Evolutionary conservation across 2,329 filamentous ascomycete genomes (phyloP).

Genomic region (Epichloe baconii): DNA sequence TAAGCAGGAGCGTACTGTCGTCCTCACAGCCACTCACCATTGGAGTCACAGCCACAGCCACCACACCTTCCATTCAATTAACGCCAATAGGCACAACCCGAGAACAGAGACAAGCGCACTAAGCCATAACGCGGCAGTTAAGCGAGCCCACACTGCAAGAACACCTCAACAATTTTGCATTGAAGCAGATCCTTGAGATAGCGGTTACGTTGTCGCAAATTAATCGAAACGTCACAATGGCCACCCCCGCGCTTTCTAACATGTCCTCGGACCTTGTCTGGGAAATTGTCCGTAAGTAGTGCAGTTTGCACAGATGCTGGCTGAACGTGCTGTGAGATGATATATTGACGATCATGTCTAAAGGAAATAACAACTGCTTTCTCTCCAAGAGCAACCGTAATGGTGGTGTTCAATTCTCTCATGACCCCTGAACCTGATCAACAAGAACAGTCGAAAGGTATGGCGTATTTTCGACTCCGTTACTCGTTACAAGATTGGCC

Average conservation of each 20-base stretch:
- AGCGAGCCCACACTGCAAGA: conserved; percentile 29
- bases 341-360: background rate
- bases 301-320: background rate
- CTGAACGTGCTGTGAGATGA: background rate
- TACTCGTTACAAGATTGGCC: background rate
- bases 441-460: conserved; percentile 88
- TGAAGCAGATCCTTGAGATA: conserved; percentile 12
- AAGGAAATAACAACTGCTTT: conserved; percentile 79
- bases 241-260: conserved; percentile 47
- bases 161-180: conserved; percentile 14
- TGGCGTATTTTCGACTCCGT: conserved; percentile 1
- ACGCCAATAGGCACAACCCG: conserved; percentile 8
- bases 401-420: conserved; percentile 81
- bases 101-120: conserved; percentile 10
- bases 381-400: conserved; percentile 76
- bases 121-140: conserved; percentile 19
- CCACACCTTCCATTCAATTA: conserved; percentile 9
- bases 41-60: background rate
- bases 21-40: background rate
- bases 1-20: background rate
- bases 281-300: conserved; percentile 86
- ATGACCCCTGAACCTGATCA: conserved; percentile 84
- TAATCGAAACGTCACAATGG: conserved; percentile 37
- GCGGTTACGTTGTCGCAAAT: conserved; percentile 12
- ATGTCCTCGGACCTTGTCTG: conserved; percentile 86